Conservation (phyloP, 2,329 filamentous ascomycete genomes). For the Hymenoscyphus albidus region DNA sequence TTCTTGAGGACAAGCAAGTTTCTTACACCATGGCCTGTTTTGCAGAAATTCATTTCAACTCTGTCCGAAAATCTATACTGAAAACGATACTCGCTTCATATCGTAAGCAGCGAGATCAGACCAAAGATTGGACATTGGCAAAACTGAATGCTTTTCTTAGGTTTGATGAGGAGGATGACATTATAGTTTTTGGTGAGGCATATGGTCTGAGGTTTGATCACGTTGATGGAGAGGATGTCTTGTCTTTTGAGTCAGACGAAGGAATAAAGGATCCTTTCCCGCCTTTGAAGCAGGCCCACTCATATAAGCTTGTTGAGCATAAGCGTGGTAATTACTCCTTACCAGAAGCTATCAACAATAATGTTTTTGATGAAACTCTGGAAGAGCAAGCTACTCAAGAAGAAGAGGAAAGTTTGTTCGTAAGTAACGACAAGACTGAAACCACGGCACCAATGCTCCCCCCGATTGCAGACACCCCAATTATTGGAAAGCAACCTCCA, state of each 20-base stretch:
- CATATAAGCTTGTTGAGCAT: slow-evolving; percentile 52
- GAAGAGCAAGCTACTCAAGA: slow-evolving; percentile 23
- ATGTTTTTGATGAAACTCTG: slow-evolving; percentile 44
- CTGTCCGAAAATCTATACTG: slow-evolving; percentile 55
- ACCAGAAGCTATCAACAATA: slow-evolving; percentile 53
- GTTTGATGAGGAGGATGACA: slow-evolving; percentile 66
- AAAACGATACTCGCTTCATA: slow-evolving; percentile 53
- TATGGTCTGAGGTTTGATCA: slow-evolving; percentile 52
- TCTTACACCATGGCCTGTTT: slow-evolving; percentile 70
- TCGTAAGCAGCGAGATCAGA: slow-evolving; percentile 51
- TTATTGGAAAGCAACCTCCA: background rate
- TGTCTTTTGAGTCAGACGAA: slow-evolving; percentile 31
- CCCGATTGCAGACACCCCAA: background rate
- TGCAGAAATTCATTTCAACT: slow-evolving; percentile 63
- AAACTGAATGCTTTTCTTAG: slow-evolving; percentile 55
- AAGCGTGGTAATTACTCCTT: slow-evolving; percentile 53
- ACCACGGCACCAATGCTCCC: background rate
- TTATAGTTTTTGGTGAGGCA: slow-evolving; percentile 59
- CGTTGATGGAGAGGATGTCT: slow-evolving; percentile 36
- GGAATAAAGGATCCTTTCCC: slow-evolving; percentile 40
- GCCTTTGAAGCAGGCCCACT: slow-evolving; percentile 53
- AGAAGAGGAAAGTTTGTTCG: slow-evolving; percentile 27
- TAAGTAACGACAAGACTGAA: slow-evolving; percentile 24
- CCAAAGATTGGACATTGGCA: slow-evolving; percentile 56
- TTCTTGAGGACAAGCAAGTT: slow-evolving; percentile 52